Evolutionary conservation across 2,329 filamentous ascomycete species (phyloP).

Genomic region (Akanthomyces uredinophilus): DNA sequence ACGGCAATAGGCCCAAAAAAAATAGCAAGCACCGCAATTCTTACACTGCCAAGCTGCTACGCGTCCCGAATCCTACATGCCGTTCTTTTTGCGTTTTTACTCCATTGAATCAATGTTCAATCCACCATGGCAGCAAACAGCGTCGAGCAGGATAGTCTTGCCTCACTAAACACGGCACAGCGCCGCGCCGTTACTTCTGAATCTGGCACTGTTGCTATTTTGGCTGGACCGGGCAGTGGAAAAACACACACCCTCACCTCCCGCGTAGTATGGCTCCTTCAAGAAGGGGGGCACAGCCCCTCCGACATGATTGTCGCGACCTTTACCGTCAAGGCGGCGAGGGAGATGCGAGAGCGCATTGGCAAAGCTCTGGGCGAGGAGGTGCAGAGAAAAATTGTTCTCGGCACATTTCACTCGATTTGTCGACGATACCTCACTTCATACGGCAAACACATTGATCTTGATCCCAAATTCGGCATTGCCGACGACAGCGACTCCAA

Average conservation of each 20-base stretch:
- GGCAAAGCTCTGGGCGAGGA: conserved; percentile 73
- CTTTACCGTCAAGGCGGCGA: conserved; percentile 92
- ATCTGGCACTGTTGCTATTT: conserved; percentile 55
- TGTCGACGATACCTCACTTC: conserved; percentile 75
- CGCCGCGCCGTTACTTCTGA: conserved; percentile 49
- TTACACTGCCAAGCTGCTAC: background rate
- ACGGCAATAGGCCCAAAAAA: background rate
- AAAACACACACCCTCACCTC: conserved; percentile 96
- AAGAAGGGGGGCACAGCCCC: conserved; percentile 65
- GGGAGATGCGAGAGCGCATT: conserved; percentile 88
- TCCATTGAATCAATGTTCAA: background rate
- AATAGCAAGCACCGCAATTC: background rate
- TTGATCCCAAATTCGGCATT: conserved; percentile 82
- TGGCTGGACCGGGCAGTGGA: conserved; percentile 66
- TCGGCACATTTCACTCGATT: conserved; percentile 95
- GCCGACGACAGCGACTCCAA: conserved; percentile 78
- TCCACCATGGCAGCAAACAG: conserved; percentile 3
- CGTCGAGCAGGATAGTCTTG: conserved; percentile 34
- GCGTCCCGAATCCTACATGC: background rate
- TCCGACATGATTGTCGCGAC: conserved; percentile 92
- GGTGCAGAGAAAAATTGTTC: conserved; percentile 67
- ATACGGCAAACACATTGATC: conserved; percentile 79
- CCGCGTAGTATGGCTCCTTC: conserved; percentile 82
- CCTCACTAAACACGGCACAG: conserved; percentile 51
- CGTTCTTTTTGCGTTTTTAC: background rate